Evolutionary conservation across 140 eudicot species (phyloP).

Genomic region (Ambrosia hybrid): DNA sequence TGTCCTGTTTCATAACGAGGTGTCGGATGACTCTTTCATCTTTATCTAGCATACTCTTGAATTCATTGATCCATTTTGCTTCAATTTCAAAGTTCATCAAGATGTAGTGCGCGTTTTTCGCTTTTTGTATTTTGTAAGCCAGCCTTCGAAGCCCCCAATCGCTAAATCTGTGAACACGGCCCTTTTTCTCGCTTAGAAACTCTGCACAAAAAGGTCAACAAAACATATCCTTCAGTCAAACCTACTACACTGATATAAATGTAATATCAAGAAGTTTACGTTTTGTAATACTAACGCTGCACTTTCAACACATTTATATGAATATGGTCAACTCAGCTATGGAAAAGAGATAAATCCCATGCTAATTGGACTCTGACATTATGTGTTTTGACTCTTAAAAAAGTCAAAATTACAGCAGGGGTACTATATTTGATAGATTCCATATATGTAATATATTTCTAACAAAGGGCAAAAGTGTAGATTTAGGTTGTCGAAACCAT

Average conservation of each 20-base stretch:
- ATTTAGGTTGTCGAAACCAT: too few relatives aligned
- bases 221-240: background rate
- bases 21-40: conserved; percentile 94
- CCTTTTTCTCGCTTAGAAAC: conserved; percentile 86
- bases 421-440: background rate
- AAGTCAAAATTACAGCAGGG: background rate
- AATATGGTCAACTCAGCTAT: too few relatives aligned
- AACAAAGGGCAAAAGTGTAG: too few relatives aligned
- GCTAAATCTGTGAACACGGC: conserved; percentile 83
- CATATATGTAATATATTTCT: background rate
- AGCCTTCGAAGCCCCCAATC: conserved; percentile 94
- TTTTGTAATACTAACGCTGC: background rate
- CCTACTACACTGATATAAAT: background rate
- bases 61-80: conserved; percentile 79
- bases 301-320: background rate
- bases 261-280: background rate
- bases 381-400: conserved; percentile 6
- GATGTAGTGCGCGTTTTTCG: conserved; percentile 75
- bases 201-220: conserved; percentile 35
- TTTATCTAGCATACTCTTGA: conserved; percentile 72
- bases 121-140: conserved; percentile 82
- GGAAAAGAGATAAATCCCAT: conserved; percentile 11
- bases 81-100: conserved; percentile 90
- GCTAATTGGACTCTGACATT: background rate
- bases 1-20: conserved; percentile 87